These are phyloP conservation scores for Aspergillus versicolor DNA, from an alignment of 2,329 filamentous ascomycete species.

Conservation along the genomic window DNA sequence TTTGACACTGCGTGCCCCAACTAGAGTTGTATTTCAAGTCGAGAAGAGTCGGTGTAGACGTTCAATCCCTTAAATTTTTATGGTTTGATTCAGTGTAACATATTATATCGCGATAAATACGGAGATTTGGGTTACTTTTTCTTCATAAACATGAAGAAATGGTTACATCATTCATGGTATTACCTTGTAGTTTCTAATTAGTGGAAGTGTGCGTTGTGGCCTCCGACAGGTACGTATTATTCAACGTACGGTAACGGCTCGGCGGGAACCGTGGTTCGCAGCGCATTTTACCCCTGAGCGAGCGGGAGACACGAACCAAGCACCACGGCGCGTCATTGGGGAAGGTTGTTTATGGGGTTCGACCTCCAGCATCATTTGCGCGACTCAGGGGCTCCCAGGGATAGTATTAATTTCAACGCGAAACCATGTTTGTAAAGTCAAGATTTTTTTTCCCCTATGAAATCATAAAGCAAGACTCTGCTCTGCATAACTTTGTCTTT, in stretches of 20 bases:
- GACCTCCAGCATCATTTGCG: background rate
- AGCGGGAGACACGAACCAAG: constrained; percentile 22
- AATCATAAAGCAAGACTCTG: background rate
- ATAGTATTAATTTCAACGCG: background rate
- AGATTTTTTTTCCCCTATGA: too few species aligned
- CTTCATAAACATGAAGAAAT: background rate
- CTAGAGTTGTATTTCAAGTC: constrained; percentile 8
- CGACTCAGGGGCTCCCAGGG: constrained; percentile 7
- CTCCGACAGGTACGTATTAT: background rate
- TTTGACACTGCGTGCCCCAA: constrained; percentile 51
- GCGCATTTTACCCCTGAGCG: constrained; percentile 25
- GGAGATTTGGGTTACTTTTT: background rate
- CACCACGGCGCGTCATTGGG: constrained; percentile 9
- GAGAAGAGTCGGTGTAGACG: background rate
- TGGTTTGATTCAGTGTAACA: constrained; percentile 14
- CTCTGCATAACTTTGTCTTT: background rate
- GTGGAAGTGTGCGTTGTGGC: background rate
- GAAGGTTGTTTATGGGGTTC: constrained; percentile 1
- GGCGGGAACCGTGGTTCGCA: constrained; percentile 25
- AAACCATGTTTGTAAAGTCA: background rate
- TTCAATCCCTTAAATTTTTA: background rate
- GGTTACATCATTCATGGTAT: background rate
- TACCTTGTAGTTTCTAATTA: too few species aligned
- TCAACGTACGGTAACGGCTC: constrained; percentile 11
- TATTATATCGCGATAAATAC: constrained; percentile 11